Evolutionary conservation across 208 protist species (phyloP).

Genomic region (Kentomonas sorsogonicus): DNA sequence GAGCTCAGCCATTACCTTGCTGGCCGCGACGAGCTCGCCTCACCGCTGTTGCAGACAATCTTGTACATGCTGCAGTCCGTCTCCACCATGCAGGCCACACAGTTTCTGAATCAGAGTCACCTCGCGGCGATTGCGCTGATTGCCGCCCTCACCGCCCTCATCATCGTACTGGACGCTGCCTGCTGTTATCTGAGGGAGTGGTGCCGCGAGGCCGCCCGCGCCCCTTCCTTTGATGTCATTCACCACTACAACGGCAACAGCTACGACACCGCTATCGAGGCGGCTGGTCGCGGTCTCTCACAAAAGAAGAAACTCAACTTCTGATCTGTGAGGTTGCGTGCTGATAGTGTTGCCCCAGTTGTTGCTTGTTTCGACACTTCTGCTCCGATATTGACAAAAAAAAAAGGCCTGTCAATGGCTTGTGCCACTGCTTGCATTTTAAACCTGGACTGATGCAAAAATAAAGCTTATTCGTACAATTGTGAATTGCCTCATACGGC

Average conservation of each 20-base stretch:
- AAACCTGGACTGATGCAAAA: background rate
- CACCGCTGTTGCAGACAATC: too few species aligned
- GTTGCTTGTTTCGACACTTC: too few species aligned
- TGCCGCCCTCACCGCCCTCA: too few species aligned
- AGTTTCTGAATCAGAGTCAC: too few species aligned
- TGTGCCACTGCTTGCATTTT: background rate
- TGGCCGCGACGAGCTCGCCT: too few species aligned
- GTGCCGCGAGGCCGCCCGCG: slow-evolving; percentile 32
- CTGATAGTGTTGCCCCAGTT: too few species aligned
- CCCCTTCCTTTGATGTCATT: slow-evolving; percentile 43
- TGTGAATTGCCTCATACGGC: background rate
- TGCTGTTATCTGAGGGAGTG: slow-evolving; percentile 28
- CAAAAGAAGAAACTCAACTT: slow-evolving; percentile 20
- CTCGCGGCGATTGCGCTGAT: too few species aligned
- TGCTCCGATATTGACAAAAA: too few species aligned
- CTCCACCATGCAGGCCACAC: too few species aligned
- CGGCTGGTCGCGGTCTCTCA: slow-evolving; percentile 9
- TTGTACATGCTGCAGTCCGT: too few species aligned
- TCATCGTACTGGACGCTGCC: slow-evolving; percentile 42
- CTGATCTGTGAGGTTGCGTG: too few species aligned
- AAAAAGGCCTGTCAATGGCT: background rate
- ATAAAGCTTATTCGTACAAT: background rate
- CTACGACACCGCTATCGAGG: slow-evolving; percentile 36
- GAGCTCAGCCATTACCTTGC: too few species aligned
- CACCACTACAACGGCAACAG: slow-evolving; percentile 56